Base-by-base conservation (phyloP, 495 filamentous ascomycete species). In the Penicillium antarcticum region DNA sequence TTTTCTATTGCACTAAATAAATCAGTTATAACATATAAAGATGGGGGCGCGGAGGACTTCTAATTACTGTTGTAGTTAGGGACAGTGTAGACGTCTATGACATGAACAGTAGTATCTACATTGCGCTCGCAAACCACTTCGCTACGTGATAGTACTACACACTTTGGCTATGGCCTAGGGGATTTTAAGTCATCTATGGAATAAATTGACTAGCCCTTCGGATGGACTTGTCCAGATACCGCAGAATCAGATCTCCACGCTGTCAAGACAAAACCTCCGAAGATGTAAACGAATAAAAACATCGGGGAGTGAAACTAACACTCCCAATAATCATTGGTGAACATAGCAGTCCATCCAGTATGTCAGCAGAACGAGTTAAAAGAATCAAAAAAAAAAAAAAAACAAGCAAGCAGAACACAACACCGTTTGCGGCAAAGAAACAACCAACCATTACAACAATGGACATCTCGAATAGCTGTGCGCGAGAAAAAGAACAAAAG, bases 381-480 rank as follows among this genome's bases (percentile, higher is more conserved):
- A 35, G 14, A 47, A 37, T 39, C 34, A n/a, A n/a, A 23, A 23
- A 23, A 23, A 5, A 23, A 23, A 3, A 36, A 35, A 40, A 26
- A 19, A 49, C 14, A 16, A 32, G 36, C 23, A 49, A 44, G 45
- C 44, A 37, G 31, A 31, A 32, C 16, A 56, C 29, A 51, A 56
- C 29, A 51, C 42, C 43, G 45, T 39, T 37, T 44, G 44, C 44
- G 21, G 43, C 33, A 46, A 52, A 53, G 26, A 44, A 56, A 61
- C 21, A 53, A 57, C 48, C 53, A 47, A 58, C 51, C 62, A 67
- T 66, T 66, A 66, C 53, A 63, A 55, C 57, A 61, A 51, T 62
- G 53, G 46, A 62, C 47, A 61, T 52, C 39, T 55, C 51, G 51
- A 42, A 54, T 46, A 51, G 29, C 37, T 49, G 46, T 33, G 35